Percentiles rank a stretch among this genome's conserved stretches.
Conservation (phyloP, 164 flowering plant genomes). For the Annona cherimola region DNA sequence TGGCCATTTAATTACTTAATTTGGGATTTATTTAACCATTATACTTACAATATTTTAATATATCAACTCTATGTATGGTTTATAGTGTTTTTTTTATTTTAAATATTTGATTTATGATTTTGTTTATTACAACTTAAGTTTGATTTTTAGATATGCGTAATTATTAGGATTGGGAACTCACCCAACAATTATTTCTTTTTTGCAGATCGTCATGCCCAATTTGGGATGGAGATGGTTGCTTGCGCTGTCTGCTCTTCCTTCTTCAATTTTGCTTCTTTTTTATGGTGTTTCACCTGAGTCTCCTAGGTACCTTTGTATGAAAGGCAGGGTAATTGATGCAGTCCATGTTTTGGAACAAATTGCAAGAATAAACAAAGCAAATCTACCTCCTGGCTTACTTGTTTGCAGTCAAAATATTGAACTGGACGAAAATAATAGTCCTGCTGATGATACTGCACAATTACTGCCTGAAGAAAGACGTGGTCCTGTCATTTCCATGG, state of each 20-base stretch:
- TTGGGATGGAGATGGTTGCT: constrained; percentile 97
- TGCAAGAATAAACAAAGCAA: constrained; percentile 44
- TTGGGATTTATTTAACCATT: too few relatives aligned
- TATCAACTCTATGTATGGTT: background rate
- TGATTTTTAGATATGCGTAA: background rate
- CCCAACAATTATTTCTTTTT: background rate
- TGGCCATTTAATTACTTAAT: too few relatives aligned
- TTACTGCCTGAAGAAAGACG: constrained; percentile 30
- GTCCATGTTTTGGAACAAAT: constrained; percentile 45
- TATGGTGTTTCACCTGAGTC: constrained; percentile 67
- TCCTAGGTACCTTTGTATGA: constrained; percentile 72
- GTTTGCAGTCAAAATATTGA: constrained; percentile 39
- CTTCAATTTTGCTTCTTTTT: constrained; percentile 60
- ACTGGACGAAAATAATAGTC: constrained; percentile 19
- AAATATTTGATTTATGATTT: background rate
- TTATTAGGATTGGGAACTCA: too few relatives aligned
- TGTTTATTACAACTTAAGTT: background rate
- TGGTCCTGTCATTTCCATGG: constrained; percentile 17
- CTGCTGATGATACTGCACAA: constrained; percentile 34
- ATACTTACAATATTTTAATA: background rate
- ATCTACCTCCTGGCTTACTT: constrained; percentile 64
- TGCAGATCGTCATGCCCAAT: constrained; percentile 80
- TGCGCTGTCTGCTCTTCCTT: constrained; percentile 70
- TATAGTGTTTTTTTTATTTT: background rate
- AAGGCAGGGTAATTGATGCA: constrained; percentile 63